Base-by-base conservation (phyloP, 352 stramenopile species). In the Aphanomyces euteiches region DNA sequence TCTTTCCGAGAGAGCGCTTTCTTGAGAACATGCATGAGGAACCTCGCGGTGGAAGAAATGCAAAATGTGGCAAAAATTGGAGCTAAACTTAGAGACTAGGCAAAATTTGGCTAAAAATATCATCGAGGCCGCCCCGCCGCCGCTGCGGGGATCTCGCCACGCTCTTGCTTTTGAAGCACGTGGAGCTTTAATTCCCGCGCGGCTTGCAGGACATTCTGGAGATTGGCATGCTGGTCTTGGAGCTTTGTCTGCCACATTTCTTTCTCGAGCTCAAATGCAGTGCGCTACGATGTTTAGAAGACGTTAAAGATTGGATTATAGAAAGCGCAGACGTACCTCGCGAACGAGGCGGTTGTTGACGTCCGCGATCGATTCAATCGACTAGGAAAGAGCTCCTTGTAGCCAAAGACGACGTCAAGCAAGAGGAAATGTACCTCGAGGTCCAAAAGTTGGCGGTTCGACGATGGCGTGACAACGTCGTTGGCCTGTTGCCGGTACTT, bases 271-370 rank as follows among this genome's bases (percentile, higher is more conserved):
- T 38, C 19, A 7, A 66, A 41, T 2, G 57, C 57, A 66, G 48
- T 66, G 5, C 57, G 57, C 57, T 66, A 66, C 3, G 28, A 12
- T 12, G 21, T 58, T 2, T 2, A 1, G 45, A 45, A 0, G 56
- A 39, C n/a, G n/a, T n/a, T n/a, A 41, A 53, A 15, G 37, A 3
- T 19, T 34, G 5, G n/a, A 12, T 66, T 2, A n/a, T n/a, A n/a
- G 57, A 50, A 6, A 3, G 38, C 12, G 7, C 57, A 37, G 12
- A 48, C 17, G 0, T 6, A 66, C 57, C 57, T 66, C 57, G 38
- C 40, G 57, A 28, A 66, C 53, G 15, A 66, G 57, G 38, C 57
- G 57, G 5, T 66, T 41, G 57, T 66, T 66, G 38, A 66, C 53
- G 13, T 28, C 57, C 34, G 53, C 53, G 12, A 66, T 50, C 6